Base-by-base conservation (phyloP, 345 rosid genomes). In the Bruguiera parviflora region DNA sequence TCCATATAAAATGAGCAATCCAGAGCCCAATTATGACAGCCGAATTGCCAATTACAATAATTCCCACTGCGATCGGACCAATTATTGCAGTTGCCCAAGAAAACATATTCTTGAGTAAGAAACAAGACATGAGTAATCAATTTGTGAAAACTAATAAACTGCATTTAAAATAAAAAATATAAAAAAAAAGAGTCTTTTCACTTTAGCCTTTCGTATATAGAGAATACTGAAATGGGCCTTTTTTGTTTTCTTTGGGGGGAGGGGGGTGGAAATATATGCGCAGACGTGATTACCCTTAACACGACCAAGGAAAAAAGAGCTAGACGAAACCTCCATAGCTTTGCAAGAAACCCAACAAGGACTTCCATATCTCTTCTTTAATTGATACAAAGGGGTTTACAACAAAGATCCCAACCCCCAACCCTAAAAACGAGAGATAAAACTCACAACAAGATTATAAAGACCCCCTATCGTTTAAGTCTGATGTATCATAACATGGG, bases 1-100 rank as follows among this genome's bases (percentile, higher is more conserved):
- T 89, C 93, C 93, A 93, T 9, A 83, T 3, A 70, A 85, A 79
- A 83, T 89, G 98, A 68, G 93, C 94, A 22, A 83, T 77, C 97
- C 97, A 93, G 24, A 90, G 91, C 7, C 98, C 97, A 61, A 83
- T 66, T 47, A 86, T 79, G 24, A 90, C 87, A 18, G 82, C 80
- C 28, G 91, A 84, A 75, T 89, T 86, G 18, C 91, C 92, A 37
- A 79, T 47, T 71, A 68, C 70, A 51, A 84, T 79, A 73, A 89
- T 79, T 61, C 71, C 83, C 39, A 81, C 77, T 13, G 65, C 86
- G 9, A 89, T n/a, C 9, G 96, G 96, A 69, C 85, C 80, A 60
- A 86, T 71, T 6, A 90, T 58, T 8, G 79, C 69, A 13, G 89
- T 93, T 92, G 84, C 4, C 10, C 31, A 33, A 24, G 7, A 32